phyloP scores from a whole-genome alignment of 1,284 basidiomycete species.

The Meripilus lineatus region DNA sequence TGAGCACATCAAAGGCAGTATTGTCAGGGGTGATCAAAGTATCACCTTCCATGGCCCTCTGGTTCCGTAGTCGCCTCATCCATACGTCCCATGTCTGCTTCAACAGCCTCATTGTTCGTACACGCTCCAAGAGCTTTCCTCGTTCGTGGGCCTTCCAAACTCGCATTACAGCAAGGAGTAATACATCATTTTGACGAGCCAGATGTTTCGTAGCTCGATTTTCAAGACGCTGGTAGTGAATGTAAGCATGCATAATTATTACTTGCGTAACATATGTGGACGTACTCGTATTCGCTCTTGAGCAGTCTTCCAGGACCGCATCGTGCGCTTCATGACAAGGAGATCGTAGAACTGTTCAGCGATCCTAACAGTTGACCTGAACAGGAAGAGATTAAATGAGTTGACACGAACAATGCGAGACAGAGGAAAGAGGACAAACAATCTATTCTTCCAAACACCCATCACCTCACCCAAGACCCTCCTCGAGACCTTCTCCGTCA shows the following conservation, averaged over 20 bases:
- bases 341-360: slow-evolving; percentile 42
- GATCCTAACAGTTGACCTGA: no score
- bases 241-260: not conserved
- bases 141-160: slow-evolving; percentile 74
- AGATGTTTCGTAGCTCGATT: slow-evolving; percentile 53
- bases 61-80: slow-evolving; percentile 42
- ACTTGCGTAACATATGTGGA: slow-evolving; percentile 9
- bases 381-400: no score
- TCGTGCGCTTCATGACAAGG: slow-evolving; percentile 38
- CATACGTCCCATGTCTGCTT: slow-evolving; percentile 49
- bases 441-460: slow-evolving; percentile 48
- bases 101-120: slow-evolving; percentile 42
- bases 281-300: slow-evolving; percentile 47
- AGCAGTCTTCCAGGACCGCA: slow-evolving; percentile 54
- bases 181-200: slow-evolving; percentile 55
- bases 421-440: slow-evolving; percentile 37
- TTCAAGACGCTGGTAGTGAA: slow-evolving; percentile 37
- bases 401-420: not conserved
- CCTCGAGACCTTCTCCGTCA: slow-evolving; percentile 38
- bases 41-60: slow-evolving; percentile 44
- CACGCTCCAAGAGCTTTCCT: slow-evolving; percentile 54
- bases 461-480: slow-evolving; percentile 45
- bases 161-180: slow-evolving; percentile 58
- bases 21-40: slow-evolving; percentile 2
- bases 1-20: not conserved